Evolutionary conservation across 169 alveolate species (phyloP), one percentile per base, ranked within the genome.

Genomic region (Cryptosporidium xiaoi): DNA sequence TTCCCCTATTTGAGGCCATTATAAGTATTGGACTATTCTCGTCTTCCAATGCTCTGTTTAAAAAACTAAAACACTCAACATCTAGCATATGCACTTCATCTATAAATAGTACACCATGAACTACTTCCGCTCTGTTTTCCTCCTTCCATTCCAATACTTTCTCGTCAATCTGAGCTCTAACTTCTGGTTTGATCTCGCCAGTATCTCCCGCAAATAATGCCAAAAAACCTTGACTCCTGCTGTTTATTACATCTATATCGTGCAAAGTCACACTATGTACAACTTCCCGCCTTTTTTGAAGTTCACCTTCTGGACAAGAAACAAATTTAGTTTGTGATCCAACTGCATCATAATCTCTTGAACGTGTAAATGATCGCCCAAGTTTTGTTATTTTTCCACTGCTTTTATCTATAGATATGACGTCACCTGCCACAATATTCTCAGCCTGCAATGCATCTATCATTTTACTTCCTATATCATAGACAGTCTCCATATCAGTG

Each of bases 31-130:
- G 99, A 27, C 99, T 97, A 34, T 93, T 94, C 65, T 96, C 99
- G 60, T 95, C 93, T 96, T 98, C 99, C 65, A 98, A 90, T 10
- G 99, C 99, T 92, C 98, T 96, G 92, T 98, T 98, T 44, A 98
- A 94, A 92, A 95, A 98, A 46, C 99, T 96, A 95, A 98, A 98
- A 90, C 99, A 98, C 92, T 98, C 99, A 65, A 98, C 97, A 93
- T 98, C 99, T 69, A 98, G 93, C 99, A 98, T 98, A 92, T 98
- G 99, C 31, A 96, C 99, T 94, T 98, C 99, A 93, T 98, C 99
- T 62, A 98, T 98, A 94, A 98, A 98, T 82, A 98, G 94, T 34
- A 98, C 99, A 27, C 99, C 99, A 64, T 98, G 98, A 20, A 96
- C 96, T 18, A 92, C 83, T 64, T 89, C 91, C 8, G 96, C 97